phyloP scores from a whole-genome alignment of 805 yeast genomes.

The Cyberlindnera xishuangbannaensis region DNA sequence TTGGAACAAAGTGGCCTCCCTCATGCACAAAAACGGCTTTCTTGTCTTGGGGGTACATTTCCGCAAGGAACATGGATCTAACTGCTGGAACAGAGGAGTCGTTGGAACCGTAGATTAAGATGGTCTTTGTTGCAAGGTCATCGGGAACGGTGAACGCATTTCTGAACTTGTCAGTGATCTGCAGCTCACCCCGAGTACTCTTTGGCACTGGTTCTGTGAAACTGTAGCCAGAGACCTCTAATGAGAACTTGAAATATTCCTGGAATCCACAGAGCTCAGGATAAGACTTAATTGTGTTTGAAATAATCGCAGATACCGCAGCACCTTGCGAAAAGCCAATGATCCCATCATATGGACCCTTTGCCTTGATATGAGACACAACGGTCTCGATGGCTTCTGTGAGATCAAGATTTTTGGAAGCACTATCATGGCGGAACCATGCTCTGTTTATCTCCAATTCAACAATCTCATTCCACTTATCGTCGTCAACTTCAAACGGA shows the following conservation, averaged over 20 bases:
- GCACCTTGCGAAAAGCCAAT: conserved; percentile 96
- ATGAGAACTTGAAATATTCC: conserved; percentile 55
- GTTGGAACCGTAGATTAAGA: conserved; percentile 80
- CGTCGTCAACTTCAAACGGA: conserved; percentile 60
- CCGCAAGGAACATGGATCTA: conserved; percentile 56
- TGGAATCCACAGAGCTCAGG: conserved; percentile 22
- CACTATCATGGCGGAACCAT: conserved; percentile 68
- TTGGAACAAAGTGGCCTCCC: conserved; percentile 96
- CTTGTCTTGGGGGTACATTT: conserved; percentile 41
- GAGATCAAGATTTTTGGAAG: conserved; percentile 42
- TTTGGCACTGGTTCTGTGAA: conserved; percentile 36
- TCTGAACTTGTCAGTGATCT: conserved; percentile 31
- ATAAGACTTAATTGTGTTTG: conserved; percentile 41
- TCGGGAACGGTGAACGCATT: conserved; percentile 27
- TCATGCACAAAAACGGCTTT: conserved; percentile 68
- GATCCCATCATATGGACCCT: conserved; percentile 84
- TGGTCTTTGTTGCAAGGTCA: conserved; percentile 35
- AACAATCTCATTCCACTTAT: conserved; percentile 41
- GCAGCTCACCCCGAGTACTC: conserved; percentile 28
- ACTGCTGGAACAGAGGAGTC: conserved; percentile 82
- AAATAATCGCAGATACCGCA: conserved; percentile 68
- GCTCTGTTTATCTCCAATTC: conserved; percentile 46
- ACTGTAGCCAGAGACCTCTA: conserved; percentile 67
- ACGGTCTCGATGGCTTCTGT: conserved; percentile 46
- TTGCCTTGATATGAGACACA: conserved; percentile 44